phyloP scores from a whole-genome alignment of 2,329 filamentous ascomycete species.

The Alternaria brassicicola region DNA sequence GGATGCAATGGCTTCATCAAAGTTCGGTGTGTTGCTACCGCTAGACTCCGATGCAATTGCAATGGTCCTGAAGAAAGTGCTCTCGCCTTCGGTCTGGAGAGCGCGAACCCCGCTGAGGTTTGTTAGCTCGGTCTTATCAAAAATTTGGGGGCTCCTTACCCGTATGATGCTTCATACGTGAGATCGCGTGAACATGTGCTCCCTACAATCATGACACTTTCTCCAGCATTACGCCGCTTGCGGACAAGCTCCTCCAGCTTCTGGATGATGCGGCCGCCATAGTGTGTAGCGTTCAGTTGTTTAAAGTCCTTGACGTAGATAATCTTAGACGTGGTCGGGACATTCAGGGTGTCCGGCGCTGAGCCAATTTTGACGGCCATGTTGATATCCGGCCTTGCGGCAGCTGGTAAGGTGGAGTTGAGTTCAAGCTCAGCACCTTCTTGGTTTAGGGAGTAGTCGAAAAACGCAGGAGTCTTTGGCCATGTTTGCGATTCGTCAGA shows the following conservation, averaged over 20 bases:
- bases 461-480: conserved; percentile 31
- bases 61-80: conserved; percentile 44
- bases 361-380: conserved; percentile 29
- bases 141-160: conserved; percentile 1
- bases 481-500: conserved; percentile 2
- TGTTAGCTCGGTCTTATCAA: conserved; percentile 8
- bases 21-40: conserved; percentile 10
- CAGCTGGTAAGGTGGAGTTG: conserved; percentile 28
- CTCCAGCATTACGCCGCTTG: conserved; percentile 71
- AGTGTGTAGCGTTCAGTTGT: conserved; percentile 72
- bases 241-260: conserved; percentile 75
- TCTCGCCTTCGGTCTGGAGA: conserved; percentile 52
- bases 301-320: conserved; percentile 82
- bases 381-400: conserved; percentile 18
- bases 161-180: conserved; percentile 50
- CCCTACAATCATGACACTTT: conserved; percentile 78
- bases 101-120: conserved; percentile 48
- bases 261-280: conserved; percentile 72
- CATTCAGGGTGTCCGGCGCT: conserved; percentile 22
- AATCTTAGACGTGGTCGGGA: conserved; percentile 62
- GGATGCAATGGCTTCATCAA: conserved; percentile 21
- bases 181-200: conserved; percentile 66
- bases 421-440: conserved; percentile 32
- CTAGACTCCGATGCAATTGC: conserved; percentile 35
- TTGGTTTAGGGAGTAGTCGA: conserved; percentile 37